Percentiles rank a stretch among this genome's conserved stretches.
Conservation (phyloP, 78 protist genomes). For the Reticulomyxa filosa region DNA sequence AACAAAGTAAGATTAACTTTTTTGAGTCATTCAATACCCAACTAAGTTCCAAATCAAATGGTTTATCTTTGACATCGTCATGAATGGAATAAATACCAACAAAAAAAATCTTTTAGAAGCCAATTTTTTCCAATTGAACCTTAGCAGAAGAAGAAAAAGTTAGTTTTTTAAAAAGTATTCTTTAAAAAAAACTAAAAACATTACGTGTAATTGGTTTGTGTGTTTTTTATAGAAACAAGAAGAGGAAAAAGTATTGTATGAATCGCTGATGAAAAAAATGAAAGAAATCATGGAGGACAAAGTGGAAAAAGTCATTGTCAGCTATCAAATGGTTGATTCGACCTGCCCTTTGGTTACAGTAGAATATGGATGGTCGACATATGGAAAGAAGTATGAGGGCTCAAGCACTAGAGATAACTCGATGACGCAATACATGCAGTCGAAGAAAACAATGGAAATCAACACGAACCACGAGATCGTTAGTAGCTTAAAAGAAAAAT, state of each 20-base stretch:
- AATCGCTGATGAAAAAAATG: conserved; percentile 73
- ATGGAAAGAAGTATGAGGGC: conserved; percentile 98
- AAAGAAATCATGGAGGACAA: conserved; percentile 96
- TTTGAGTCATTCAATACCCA: too few relatives aligned
- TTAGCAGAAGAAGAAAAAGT: too few relatives aligned
- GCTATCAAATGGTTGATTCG: conserved; percentile 67
- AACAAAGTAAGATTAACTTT: too few relatives aligned
- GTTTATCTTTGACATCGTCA: too few relatives aligned
- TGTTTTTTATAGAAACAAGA: too few relatives aligned
- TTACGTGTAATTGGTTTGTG: too few relatives aligned
- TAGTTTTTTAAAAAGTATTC: too few relatives aligned
- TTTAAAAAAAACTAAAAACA: too few relatives aligned
- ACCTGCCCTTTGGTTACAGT: conserved; percentile 88
- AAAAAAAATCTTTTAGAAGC: too few relatives aligned
- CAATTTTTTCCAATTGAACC: too few relatives aligned
- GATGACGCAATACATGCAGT: conserved; percentile 80
- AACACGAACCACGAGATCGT: conserved; percentile 88
- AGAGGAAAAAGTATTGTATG: conserved; percentile 28
- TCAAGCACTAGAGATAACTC: conserved; percentile 91
- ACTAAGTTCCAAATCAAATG: too few relatives aligned
- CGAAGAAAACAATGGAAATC: conserved; percentile 91
- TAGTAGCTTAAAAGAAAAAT: conserved; percentile 46
- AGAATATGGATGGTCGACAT: conserved; percentile 96
- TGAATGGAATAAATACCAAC: too few relatives aligned
- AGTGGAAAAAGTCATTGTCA: conserved; percentile 87